These are phyloP conservation scores for Tardiomyces depauwii DNA, from an alignment of 1,139 yeast genomes.

Conservation along the genomic window DNA sequence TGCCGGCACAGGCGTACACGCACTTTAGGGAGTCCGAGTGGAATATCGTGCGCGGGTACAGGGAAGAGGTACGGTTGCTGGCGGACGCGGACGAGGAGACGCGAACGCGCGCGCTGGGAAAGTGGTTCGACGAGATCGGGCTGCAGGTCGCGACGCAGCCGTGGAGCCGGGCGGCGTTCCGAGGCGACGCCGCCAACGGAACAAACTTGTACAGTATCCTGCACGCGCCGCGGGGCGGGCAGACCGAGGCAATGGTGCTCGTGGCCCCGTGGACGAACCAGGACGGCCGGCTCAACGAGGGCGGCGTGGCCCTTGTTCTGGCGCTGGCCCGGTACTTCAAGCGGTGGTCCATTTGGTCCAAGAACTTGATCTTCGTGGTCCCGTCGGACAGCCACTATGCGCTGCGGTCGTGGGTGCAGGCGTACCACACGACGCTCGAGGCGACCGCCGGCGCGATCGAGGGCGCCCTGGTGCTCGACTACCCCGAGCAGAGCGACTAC, in stretches of 20 bases:
- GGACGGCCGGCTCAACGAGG: conserved; percentile 51
- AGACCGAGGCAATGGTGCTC: conserved; percentile 88
- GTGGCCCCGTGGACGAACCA: conserved; percentile 78
- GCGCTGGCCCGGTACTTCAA: conserved; percentile 72
- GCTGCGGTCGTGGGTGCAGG: conserved; percentile 83
- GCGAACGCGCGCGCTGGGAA: conserved; percentile 36
- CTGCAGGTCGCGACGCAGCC: conserved; percentile 48
- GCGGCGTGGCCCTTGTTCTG: conserved; percentile 66
- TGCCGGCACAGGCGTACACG: conserved; percentile 93
- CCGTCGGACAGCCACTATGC: conserved; percentile 64
- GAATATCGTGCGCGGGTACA: conserved; percentile 81
- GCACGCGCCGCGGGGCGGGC: conserved; percentile 93
- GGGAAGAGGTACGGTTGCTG: conserved; percentile 42
- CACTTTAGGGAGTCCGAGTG: conserved; percentile 92
- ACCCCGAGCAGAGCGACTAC: conserved; percentile 47
- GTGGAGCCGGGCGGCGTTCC: conserved; percentile 16
- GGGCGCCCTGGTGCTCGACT: conserved; percentile 81
- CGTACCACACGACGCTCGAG: conserved; percentile 78
- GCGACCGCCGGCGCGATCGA: conserved; percentile 94
- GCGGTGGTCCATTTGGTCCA: conserved; percentile 90
- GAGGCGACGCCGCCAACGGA: conserved; percentile 24
- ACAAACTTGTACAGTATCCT: conserved; percentile 68
- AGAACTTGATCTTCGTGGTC: conserved; percentile 77
- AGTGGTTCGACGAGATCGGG: conserved; percentile 66
- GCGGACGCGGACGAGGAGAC: conserved; percentile 22